Percentiles rank a stretch among this genome's conserved stretches.
Conservation (phyloP, 495 filamentous ascomycete genomes). For the Patellaria atrata region DNA sequence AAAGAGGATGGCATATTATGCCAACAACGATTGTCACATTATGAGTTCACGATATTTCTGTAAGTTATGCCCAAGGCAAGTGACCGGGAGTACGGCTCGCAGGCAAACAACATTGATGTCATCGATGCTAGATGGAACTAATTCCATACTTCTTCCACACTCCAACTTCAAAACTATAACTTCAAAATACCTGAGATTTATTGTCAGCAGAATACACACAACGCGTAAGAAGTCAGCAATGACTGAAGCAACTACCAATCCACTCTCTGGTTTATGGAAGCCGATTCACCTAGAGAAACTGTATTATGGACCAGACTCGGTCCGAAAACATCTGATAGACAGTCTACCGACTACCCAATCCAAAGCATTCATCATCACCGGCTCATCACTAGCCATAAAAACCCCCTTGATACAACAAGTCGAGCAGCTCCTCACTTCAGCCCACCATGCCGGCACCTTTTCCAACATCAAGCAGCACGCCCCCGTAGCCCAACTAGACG, state of each 20-base stretch:
- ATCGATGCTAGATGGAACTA: too few relatives aligned
- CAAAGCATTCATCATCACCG: constrained; percentile 39
- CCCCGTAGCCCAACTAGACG: constrained; percentile 32
- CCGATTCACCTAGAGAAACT: constrained; percentile 30
- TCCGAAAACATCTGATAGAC: constrained; percentile 29
- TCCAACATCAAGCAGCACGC: constrained; percentile 34
- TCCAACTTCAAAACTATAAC: too few relatives aligned
- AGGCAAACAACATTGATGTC: too few relatives aligned
- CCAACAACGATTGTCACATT: too few relatives aligned
- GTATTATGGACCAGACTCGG: constrained; percentile 32
- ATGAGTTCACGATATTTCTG: too few relatives aligned
- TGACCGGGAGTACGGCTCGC: too few relatives aligned
- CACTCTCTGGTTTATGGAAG: constrained; percentile 30
- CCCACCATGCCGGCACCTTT: constrained; percentile 34
- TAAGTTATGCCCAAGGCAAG: too few relatives aligned
- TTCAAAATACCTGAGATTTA: too few relatives aligned
- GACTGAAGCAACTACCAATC: constrained; percentile 26
- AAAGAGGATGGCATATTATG: too few relatives aligned
- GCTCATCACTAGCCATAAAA: constrained; percentile 33
- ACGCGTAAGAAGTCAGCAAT: constrained; percentile 19
- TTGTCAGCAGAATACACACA: too few relatives aligned
- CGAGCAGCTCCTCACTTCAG: constrained; percentile 27
- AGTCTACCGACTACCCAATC: constrained; percentile 26
- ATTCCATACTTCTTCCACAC: too few relatives aligned
- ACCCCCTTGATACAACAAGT: constrained; percentile 32